Evolutionary conservation across 2,329 filamentous ascomycete species (phyloP).

Genomic region (Verticillium isaacii): DNA sequence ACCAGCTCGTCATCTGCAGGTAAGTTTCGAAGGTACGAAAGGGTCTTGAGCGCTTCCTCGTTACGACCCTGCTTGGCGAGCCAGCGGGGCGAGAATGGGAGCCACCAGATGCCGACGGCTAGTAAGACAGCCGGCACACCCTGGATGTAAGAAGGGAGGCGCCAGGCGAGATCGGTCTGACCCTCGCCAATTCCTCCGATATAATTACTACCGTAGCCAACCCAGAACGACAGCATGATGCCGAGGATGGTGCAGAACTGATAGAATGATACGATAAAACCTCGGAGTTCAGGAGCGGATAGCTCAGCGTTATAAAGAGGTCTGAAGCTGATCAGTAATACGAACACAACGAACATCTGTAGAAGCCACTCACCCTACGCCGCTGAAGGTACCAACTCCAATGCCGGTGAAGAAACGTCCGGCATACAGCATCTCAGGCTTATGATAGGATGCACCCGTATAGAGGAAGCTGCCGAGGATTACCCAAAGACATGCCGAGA

Average conservation of each 20-base stretch:
- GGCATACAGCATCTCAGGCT: constrained; percentile 11
- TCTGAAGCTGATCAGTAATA: neutral
- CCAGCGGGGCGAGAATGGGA: neutral
- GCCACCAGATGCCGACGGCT: neutral
- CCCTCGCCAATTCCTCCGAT: constrained; percentile 39
- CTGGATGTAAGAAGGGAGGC: constrained; percentile 40
- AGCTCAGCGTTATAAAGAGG: constrained; percentile 46
- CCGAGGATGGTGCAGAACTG: constrained; percentile 57
- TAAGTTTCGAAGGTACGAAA: constrained; percentile 25
- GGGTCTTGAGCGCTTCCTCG: constrained; percentile 21
- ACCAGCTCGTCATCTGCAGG: constrained; percentile 23
- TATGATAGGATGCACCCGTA: constrained; percentile 26
- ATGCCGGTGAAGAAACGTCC: constrained; percentile 40
- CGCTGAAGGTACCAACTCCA: constrained; percentile 40
- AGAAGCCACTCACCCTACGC: constrained; percentile 22
- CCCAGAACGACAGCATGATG: constrained; percentile 45
- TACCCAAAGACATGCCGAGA: constrained; percentile 41
- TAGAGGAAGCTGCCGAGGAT: constrained; percentile 40
- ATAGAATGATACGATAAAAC: constrained; percentile 59
- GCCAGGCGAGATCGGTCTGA: constrained; percentile 34
- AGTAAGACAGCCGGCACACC: constrained; percentile 22
- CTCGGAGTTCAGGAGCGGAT: constrained; percentile 58
- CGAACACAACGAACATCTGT: neutral
- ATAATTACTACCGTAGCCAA: constrained; percentile 38
- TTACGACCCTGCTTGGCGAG: constrained; percentile 12